Base-by-base conservation (phyloP, 2,329 filamentous ascomycete genomes). In the Paecilomyces dactylethromorphus region DNA sequence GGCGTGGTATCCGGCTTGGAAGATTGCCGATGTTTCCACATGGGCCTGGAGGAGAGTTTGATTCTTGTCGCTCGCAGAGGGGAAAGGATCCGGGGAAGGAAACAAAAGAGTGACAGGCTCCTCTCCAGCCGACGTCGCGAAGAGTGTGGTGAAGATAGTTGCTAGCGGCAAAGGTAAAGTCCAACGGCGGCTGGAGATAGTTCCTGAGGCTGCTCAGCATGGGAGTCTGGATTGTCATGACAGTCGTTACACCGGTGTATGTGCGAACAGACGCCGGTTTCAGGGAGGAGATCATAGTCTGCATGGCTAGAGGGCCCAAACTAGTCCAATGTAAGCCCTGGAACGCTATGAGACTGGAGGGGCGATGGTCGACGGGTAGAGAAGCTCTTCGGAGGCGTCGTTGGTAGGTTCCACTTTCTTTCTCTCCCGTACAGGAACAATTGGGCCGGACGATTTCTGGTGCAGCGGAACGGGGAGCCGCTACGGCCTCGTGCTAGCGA, bases 21-120 rank as follows among this genome's bases (percentile, higher is more conserved):
- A 59, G 73, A 72, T 55, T 68, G 67, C 60, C 71, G 72, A 68
- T 71, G 70, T 70, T 75, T 76, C 74, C 74, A 76, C 74, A 76
- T 76, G 67, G 67, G 63, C 60, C 60, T 39, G 15, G 56, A 39
- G 29, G 56, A 21, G 53, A 49, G 29, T 5, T 13, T 45, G 13
- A 13, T 26, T 29, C 50, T 24, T 13, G 21, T 15, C 22, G 18
- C 50, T 52, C 50, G 21, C 39, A 45, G 50, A 52, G 22, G 22
- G 35, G 50, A 29, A 21, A 21, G 50, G 26, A 29, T 52, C 50
- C 50, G 26, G 26, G 50, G 50, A 52, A 52, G 15, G n/a, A 21
- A 52, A 52, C 50, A 52, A 52, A 52, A 29, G 50, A 29, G 22
- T 13, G 50, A 52, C 39, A 45, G 39, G 15, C 8, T 45, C 39